Base-by-base conservation (phyloP, 164 flowering plant species). In the Aristolochia fimbriata region DNA sequence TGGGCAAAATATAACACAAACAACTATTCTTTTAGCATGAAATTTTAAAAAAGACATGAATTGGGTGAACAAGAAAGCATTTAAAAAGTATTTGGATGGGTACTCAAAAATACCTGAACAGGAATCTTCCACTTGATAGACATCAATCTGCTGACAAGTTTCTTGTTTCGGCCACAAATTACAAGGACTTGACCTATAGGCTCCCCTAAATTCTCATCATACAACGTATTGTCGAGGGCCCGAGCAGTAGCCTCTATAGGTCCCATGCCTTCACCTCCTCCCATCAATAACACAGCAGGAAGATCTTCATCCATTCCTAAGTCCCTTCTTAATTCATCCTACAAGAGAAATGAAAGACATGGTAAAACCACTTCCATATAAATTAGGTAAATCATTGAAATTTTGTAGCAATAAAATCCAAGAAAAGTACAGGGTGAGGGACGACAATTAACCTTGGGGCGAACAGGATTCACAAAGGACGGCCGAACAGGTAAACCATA, bases 181-280 rank as follows among this genome's bases (percentile, higher is more conserved):
- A 93, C 82, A 49, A 93, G 88, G 62, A 93, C 55, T 78, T 93
- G 99, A 73, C 99, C 99, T 4, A 70, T 65, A 16, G 97, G 89
- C 65, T 73, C 87, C 20, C 83, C 90, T 58, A 70, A 70, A 70
- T 55, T 64, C 70, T 82, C 93, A 68, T 93, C 87, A 76, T 84
- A 93, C 47, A 90, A 70, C 57, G 86, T 67, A 62, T 82, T 70
- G 17, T 81, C 89, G 55, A 93, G 91, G n/a, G 87, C 97, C 31
- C 83, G 79, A 57, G 97, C 96, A 57, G 99, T 93, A 25, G 87
- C 87, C 75, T 93, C 96, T 63, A 93, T 90, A 20, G 99, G 99
- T 1, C 98, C 98, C 97, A 93, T 93, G 23, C 98, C 98, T 78
- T 93, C 98, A 33, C 98, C 98, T 70, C 98, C 98, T 48, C 98